Evolutionary conservation across 1,284 basidiomycete genomes (phyloP).

Genomic region (Malassezia sympodialis): DNA sequence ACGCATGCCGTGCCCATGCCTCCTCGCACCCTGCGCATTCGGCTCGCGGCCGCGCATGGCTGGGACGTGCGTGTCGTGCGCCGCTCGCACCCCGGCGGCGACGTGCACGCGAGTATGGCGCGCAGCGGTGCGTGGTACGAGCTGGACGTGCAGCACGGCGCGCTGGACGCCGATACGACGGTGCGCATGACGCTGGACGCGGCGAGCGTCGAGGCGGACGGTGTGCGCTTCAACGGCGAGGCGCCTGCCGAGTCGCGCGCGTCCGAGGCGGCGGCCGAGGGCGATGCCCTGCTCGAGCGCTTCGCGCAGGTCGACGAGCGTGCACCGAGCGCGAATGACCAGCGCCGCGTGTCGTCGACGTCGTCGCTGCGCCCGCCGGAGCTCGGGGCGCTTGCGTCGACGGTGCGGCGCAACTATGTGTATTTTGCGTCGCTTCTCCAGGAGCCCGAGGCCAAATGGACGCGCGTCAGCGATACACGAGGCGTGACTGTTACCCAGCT

Average conservation of each 20-base stretch:
- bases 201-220: conserved; percentile 32
- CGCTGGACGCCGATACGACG: conserved; percentile 23
- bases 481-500: conserved; percentile 75
- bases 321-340: conserved; percentile 18
- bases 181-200: conserved; percentile 24
- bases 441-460: conserved; percentile 98
- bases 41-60: conserved; percentile 65
- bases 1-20: conserved; percentile 57
- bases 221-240: conserved; percentile 27
- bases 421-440: conserved; percentile 91
- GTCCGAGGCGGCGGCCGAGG: conserved; percentile 15
- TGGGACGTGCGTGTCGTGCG: conserved; percentile 70
- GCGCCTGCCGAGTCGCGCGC: conserved; percentile 16
- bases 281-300: not conserved
- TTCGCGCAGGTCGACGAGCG: not conserved
- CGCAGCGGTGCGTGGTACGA: conserved; percentile 10
- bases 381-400: conserved; percentile 58
- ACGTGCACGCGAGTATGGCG: not conserved
- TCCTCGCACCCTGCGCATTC: conserved; percentile 60
- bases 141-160: conserved; percentile 19
- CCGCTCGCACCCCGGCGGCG: not conserved
- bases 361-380: conserved; percentile 1
- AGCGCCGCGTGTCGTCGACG: conserved; percentile 11
- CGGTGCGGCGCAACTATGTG: conserved; percentile 87
- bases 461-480: conserved; percentile 65